These are phyloP conservation scores for Aspergillus sparsus DNA, from an alignment of 495 filamentous ascomycete genomes.

Conservation along the genomic window DNA sequence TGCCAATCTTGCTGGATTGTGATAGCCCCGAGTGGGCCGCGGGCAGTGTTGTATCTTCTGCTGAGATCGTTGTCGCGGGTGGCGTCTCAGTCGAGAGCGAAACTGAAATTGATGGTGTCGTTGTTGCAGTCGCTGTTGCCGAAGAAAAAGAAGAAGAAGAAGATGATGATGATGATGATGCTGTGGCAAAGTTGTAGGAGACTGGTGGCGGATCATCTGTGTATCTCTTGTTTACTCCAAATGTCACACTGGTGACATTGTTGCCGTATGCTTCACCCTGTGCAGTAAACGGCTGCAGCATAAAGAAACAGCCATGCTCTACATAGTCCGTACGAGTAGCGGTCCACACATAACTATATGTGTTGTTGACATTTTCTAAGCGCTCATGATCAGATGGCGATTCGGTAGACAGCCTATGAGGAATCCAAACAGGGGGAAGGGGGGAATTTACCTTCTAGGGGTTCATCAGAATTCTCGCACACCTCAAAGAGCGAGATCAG, in stretches of 20 bases:
- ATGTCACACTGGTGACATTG: constrained; percentile 18
- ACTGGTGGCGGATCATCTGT: constrained; percentile 18
- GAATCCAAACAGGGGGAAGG: not conserved
- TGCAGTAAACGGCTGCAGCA: constrained; percentile 10
- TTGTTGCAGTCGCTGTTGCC: not conserved
- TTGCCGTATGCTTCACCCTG: constrained; percentile 10
- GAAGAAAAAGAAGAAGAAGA: not conserved
- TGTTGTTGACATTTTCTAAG: constrained; percentile 19
- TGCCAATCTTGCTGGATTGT: not conserved
- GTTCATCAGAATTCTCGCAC: not conserved
- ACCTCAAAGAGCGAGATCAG: constrained; percentile 15
- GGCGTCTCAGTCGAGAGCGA: not conserved
- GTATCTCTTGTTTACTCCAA: constrained; percentile 21
- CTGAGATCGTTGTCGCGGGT: not conserved
- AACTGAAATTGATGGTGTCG: not conserved
- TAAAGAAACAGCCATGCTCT: constrained; percentile 22
- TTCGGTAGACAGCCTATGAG: not conserved
- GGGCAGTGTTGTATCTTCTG: not conserved
- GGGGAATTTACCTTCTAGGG: not conserved
- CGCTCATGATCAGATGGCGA: not conserved
- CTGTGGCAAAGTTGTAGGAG: constrained; percentile 17
- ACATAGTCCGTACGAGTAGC: constrained; percentile 19
- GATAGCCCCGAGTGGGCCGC: not conserved
- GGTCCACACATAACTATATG: constrained; percentile 20
- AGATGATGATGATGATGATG: constrained; percentile 2